These are phyloP conservation scores for Fusarium haematococcum DNA, from an alignment of 2,329 filamentous ascomycete genomes.

Conservation along the genomic window DNA sequence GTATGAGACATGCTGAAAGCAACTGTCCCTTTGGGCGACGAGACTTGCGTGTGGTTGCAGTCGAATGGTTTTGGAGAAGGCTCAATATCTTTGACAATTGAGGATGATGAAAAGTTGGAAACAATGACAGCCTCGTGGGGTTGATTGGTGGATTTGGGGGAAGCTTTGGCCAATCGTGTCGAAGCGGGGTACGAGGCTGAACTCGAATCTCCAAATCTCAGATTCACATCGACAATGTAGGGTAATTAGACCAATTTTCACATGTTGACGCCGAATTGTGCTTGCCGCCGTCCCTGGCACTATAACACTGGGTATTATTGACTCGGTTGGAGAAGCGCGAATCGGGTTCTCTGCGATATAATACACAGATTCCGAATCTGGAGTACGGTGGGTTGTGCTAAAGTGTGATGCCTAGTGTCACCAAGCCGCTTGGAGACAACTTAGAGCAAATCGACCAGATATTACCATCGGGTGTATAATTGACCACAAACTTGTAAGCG, in stretches of 20 bases:
- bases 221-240: neutral
- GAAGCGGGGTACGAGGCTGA: slow-evolving; percentile 33
- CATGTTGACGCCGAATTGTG: neutral
- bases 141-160: neutral
- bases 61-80: neutral
- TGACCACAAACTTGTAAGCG: neutral
- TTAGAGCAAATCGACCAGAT: neutral
- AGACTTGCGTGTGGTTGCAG: neutral
- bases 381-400: neutral
- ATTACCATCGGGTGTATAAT: neutral
- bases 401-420: neutral
- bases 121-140: slow-evolving; percentile 41
- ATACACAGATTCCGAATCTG: neutral
- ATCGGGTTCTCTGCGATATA: neutral
- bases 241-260: slow-evolving; percentile 4
- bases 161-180: slow-evolving; percentile 25
- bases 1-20: slow-evolving; percentile 45
- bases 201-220: neutral
- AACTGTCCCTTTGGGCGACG: neutral
- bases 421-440: neutral
- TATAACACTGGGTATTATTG: neutral
- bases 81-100: neutral
- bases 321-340: neutral
- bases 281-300: neutral
- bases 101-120: slow-evolving; percentile 44